Base-by-base conservation (phyloP, 371 early-diverging fungal species). In the Rhizopus arrhizus region DNA sequence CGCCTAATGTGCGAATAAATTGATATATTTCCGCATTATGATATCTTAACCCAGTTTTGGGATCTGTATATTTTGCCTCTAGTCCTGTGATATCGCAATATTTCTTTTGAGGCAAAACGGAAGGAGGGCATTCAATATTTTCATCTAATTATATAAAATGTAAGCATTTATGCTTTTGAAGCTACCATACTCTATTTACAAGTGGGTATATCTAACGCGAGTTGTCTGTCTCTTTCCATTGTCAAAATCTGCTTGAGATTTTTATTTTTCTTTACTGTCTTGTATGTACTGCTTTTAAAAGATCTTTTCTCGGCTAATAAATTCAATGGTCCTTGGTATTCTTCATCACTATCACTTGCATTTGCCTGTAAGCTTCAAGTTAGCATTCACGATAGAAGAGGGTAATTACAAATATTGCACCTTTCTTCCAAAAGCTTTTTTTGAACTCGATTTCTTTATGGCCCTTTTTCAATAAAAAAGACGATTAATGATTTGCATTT, bases 61-160 rank as follows among this genome's bases (percentile, higher is more conserved):
- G 94, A 72, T 95, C 95, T 3, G 91, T 91, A 66, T 95, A 95
- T 28, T 73, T 79, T 15, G 93, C 92, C 62, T 85, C 86, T 47
- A 94, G 68, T 13, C 94, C 94, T 2, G 94, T 95, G 55, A 95
- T 86, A 64, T 94, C 95, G 68, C 95, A 95, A 72, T 95, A 95
- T 66, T 94, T 94, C 70, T 91, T 91, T 61, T 84, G 87, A 15
- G 95, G 95, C 36, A 79, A 57, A 56, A 93, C 65, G 12, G 94
- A 92, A 10, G 95, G 95, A 59, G 92, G 81, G 13, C 91, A 90
- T 64, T 91, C 91, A 42, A 93, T 90, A 42, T 81, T 87, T 84
- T 89, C 91, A 75, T 92, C 89, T 89, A 66, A 22, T 28, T 45
- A 22, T 31, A 31, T 31, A 28, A 48, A 12, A 8, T 53, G 15